A percentile compares a stretch with the other conserved stretches of the same genome.
phyloP scores from a whole-genome alignment of 2,329 filamentous ascomycete genomes.

The Cucurbitaria berberidis region DNA sequence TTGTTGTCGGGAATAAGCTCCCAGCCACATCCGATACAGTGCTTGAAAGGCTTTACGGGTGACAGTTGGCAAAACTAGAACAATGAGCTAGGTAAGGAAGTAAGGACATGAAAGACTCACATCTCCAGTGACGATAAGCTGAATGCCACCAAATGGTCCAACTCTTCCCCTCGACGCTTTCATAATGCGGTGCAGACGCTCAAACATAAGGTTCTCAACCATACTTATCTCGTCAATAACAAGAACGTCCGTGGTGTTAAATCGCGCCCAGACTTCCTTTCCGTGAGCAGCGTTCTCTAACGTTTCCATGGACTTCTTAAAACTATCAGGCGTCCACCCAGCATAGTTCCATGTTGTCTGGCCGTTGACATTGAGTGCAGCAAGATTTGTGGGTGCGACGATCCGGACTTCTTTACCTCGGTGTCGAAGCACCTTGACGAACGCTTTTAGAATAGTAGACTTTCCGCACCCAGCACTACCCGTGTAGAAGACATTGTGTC shows the following conservation, averaged over 20 bases:
- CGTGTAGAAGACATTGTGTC: slow-evolving; percentile 68
- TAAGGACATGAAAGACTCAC: slow-evolving; percentile 35
- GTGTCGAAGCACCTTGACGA: slow-evolving; percentile 50
- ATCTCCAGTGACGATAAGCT: slow-evolving; percentile 65
- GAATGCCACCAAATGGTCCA: slow-evolving; percentile 56
- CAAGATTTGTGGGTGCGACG: slow-evolving; percentile 65
- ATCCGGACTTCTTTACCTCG: slow-evolving; percentile 55
- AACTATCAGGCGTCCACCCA: slow-evolving; percentile 59
- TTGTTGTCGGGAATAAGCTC: slow-evolving; percentile 27
- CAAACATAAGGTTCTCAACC: slow-evolving; percentile 63
- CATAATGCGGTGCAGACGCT: slow-evolving; percentile 57
- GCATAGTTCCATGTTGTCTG: slow-evolving; percentile 63
- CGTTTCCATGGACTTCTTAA: slow-evolving; percentile 51
- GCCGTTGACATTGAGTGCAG: slow-evolving; percentile 64
- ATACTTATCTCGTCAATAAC: slow-evolving; percentile 72
- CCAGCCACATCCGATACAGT: slow-evolving; percentile 59
- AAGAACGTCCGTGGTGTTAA: slow-evolving; percentile 59
- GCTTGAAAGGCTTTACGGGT: slow-evolving; percentile 63
- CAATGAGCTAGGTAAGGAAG: neutral
- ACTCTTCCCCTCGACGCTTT: slow-evolving; percentile 45
- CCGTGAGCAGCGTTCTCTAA: slow-evolving; percentile 44
- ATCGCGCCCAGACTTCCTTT: slow-evolving; percentile 45
- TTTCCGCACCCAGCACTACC: slow-evolving; percentile 68
- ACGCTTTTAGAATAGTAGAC: slow-evolving; percentile 60
- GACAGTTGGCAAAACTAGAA: slow-evolving; percentile 52